Conservation (phyloP, 768 basidiomycete species). For the Leccinum broughii region DNA sequence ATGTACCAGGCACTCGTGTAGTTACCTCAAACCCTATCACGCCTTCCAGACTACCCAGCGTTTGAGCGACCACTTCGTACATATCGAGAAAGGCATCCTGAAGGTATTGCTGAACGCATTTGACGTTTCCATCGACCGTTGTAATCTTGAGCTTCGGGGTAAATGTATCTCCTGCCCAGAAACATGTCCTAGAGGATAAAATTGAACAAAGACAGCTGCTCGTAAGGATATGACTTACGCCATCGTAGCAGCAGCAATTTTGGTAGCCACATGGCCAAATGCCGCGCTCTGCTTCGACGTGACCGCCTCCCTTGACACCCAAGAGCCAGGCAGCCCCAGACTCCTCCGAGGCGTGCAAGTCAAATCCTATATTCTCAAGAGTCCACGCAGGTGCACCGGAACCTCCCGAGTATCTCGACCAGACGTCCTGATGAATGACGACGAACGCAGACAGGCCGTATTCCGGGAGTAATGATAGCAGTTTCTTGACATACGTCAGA, state of each 20-base stretch:
- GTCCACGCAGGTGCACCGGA: constrained; percentile 99
- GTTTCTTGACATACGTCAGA: constrained; percentile 68
- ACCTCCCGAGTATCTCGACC: constrained; percentile 93
- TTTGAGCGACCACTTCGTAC: constrained; percentile 65
- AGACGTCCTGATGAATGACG: constrained; percentile 91
- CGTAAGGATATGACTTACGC: constrained; percentile 50
- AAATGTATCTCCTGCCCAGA: constrained; percentile 91
- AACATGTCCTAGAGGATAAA: constrained; percentile 63
- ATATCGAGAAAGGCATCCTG: constrained; percentile 81
- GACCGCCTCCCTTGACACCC: constrained; percentile 76
- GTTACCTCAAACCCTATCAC: constrained; percentile 89
- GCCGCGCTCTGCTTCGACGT: constrained; percentile 75
- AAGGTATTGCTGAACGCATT: constrained; percentile 77
- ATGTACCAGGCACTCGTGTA: neutral
- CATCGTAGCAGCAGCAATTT: constrained; percentile 94
- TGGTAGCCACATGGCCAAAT: constrained; percentile 94
- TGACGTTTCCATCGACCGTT: constrained; percentile 44
- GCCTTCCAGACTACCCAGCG: constrained; percentile 71
- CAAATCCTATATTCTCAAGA: constrained; percentile 81
- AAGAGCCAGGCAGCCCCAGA: constrained; percentile 85
- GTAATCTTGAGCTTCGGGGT: constrained; percentile 69
- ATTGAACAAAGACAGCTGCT: neutral
- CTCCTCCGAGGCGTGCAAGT: constrained; percentile 75
- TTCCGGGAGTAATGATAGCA: constrained; percentile 68
- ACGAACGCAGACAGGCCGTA: constrained; percentile 77